Evolutionary conservation across 257 asterid genomes (phyloP), one percentile per base, ranked within the genome.

Genomic region (Gentiana dahurica): DNA sequence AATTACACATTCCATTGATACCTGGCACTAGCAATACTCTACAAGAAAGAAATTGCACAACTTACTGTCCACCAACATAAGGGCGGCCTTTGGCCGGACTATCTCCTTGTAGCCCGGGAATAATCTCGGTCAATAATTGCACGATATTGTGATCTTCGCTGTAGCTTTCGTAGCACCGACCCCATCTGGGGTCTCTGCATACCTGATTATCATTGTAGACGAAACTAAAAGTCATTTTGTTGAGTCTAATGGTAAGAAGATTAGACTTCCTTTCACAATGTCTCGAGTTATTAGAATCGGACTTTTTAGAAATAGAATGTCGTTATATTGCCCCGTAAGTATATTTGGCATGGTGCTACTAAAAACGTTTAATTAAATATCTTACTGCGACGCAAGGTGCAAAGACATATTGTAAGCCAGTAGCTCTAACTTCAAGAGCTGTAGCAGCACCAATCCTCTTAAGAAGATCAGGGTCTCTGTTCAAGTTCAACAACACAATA

Each of bases 111-210:
- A 87, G 68, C 49, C 95, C 95, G 0, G 91, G 65, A 39, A 87
- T 80, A 13, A 87, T 11, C 67, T 81, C 83, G 15, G 95, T 87
- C 95, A 87, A 81, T 54, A 68, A 15, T 53, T 69, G 70, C 67
- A 87, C 95, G 24, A 87, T 51, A 33, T 36, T 60, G 1, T 82
- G 80, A 62, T 87, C 86, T 62, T 87, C 95, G 41, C 94, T 77
- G 37, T 77, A 87, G 75, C 95, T 87, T 61, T 87, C 95, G 24
- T 62, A 87, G 59, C 95, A 87, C 50, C 95, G 73, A 8, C 95
- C 95, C 95, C 95, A 87, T 64, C 95, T 76, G 1, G 89, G 94
- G 71, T 87, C 95, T 76, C 95, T 66, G 34, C 95, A 87, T 1
- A 87, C 95, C 95, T 86, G 52, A 8, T 35, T 51, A 53, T 9